Evolutionary conservation across 2,329 filamentous ascomycete species (phyloP).

Genomic region (Leptographium procerum): DNA sequence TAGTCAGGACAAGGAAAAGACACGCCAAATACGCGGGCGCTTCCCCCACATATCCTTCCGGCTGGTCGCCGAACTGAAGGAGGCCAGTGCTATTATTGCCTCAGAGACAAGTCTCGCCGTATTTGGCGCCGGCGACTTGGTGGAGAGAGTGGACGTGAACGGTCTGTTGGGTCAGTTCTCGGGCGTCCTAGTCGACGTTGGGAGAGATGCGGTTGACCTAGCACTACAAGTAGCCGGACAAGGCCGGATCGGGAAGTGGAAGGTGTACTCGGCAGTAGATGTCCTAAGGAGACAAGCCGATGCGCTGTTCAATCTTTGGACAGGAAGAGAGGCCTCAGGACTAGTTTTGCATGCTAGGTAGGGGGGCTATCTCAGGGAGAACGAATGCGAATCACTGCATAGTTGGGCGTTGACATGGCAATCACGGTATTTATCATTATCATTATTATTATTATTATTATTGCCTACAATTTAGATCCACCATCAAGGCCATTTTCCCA

Average conservation of each 20-base stretch:
- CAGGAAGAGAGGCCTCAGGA: neutral
- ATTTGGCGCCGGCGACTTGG: neutral
- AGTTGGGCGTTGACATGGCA: neutral
- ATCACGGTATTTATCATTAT: no score
- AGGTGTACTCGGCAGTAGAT: neutral
- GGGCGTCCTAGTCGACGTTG: neutral
- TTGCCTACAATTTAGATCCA: neutral
- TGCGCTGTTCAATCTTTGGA: neutral
- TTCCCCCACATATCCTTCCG: neutral
- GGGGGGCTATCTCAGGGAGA: neutral
- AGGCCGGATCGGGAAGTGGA: neutral
- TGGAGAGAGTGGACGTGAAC: neutral
- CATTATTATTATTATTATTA: neutral
- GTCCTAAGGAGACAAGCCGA: neutral
- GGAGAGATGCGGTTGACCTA: neutral
- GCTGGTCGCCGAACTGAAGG: neutral
- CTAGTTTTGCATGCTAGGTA: neutral
- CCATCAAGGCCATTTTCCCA: neutral
- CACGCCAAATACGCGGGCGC: neutral
- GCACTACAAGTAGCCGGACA: neutral
- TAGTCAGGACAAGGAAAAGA: neutral
- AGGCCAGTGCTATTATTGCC: neutral
- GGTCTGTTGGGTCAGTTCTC: neutral
- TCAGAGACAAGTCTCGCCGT: neutral
- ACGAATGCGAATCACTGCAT: no score